These are phyloP conservation scores for Cutaneotrichosporon spelunceum DNA, from an alignment of 1,284 basidiomycete genomes.

Conservation along the genomic window DNA sequence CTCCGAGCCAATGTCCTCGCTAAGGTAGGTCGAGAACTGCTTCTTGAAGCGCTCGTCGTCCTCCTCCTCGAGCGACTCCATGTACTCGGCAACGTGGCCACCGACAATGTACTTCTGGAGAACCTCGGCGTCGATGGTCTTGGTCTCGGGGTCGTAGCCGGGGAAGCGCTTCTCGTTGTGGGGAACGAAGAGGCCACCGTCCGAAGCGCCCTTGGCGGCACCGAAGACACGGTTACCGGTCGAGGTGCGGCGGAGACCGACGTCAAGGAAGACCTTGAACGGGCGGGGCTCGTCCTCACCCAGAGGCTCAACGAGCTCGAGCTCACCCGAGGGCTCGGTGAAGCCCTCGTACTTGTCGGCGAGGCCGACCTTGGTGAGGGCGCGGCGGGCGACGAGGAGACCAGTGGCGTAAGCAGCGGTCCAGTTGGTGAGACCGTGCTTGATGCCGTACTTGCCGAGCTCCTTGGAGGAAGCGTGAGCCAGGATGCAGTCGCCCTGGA, in stretches of 20 bases:
- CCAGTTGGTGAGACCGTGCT: conserved; percentile 99
- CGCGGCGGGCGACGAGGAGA: conserved; percentile 90
- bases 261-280: conserved; percentile 98
- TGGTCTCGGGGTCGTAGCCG: conserved; percentile 90
- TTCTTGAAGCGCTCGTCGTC: conserved; percentile 99
- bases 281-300: conserved; percentile 94
- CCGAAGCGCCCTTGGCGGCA: conserved; percentile 97
- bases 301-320: conserved; percentile 75
- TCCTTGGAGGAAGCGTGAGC: conserved; percentile 84
- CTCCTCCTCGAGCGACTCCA: conserved; percentile 99
- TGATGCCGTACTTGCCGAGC: conserved; percentile 93
- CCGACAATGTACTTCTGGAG: conserved; percentile 98
- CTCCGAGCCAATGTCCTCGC: conserved; percentile 90
- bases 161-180: conserved; percentile 99
- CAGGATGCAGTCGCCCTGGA: conserved; percentile 94
- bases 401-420: conserved; percentile 98
- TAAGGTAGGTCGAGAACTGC: conserved; percentile 93
- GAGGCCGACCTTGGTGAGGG: conserved; percentile 89
- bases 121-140: conserved; percentile 90
- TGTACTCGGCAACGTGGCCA: conserved; percentile 98
- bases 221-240: conserved; percentile 98
- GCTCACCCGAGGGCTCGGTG: conserved; percentile 82
- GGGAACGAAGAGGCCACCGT: conserved; percentile 97
- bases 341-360: conserved; percentile 99
- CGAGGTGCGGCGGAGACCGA: conserved; percentile 96